Base-by-base conservation (phyloP, 768 basidiomycete genomes). In the Russula sp. region DNA sequence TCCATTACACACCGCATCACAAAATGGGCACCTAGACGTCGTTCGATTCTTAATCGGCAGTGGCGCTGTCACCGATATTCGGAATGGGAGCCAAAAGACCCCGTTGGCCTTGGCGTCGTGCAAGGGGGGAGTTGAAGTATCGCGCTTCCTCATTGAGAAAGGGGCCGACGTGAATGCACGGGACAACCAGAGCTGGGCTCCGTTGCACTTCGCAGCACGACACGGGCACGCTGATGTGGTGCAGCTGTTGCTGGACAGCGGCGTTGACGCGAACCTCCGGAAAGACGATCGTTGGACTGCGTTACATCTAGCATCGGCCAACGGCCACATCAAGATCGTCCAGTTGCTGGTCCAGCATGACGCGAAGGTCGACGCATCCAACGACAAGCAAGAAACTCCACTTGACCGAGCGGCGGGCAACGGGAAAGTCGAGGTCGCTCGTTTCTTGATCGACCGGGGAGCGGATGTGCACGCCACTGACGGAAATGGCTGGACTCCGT, bases 401-500 rank as follows among this genome's bases (percentile, higher is more conserved):
- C 56, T 62, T 7, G 29, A 62, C 20, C 39, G 39, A n/a, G 57
- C 57, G 22, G 47, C 57, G 4, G 22, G 41, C 18, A 35, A 51
- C 14, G 61, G 61, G 35, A 16, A 39, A 1, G 18, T 50, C 35
- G 35, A 62, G 8, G 6, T 39, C 20, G 61, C 29, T 10, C 42
- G 25, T 9, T 36, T 58, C 16, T 18, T 62, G 7, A 41, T 62
- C 57, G 57, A 62, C 13, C 35, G 41, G 14, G 61, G 57, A 45
- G 61, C 61, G 25, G 32, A 62, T 11, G 6, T 62, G 11, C 16
- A 47, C 5, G 5, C 43, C 4, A 13, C 8, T 1, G 35, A 59
- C 20, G 25, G 18, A 35, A 13, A 11, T 4, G 62, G 52, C 52
- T 35, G 47, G 32, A 63, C 57, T 13, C 49, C 48, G 13, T 39